Percentiles rank a stretch among this genome's conserved stretches.
Conservation (phyloP, 208 protist species). For the Trypanosoma congolense region DNA sequence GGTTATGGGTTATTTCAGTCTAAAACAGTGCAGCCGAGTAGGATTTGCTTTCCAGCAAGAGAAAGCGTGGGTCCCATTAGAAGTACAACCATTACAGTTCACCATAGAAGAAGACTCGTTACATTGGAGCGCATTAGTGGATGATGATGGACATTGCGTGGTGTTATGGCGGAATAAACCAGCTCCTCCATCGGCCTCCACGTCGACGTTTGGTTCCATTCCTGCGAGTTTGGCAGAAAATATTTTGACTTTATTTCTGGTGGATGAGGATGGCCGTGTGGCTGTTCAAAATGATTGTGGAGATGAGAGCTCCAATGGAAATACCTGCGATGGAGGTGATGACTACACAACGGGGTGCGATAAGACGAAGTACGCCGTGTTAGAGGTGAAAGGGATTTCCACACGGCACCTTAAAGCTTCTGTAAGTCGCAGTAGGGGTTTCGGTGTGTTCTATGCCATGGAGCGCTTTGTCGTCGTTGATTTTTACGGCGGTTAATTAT, state of each 20-base stretch:
- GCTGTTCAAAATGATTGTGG: slow-evolving; percentile 18
- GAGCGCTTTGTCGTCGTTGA: slow-evolving; percentile 68
- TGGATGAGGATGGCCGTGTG: slow-evolving; percentile 33
- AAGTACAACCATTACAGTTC: slow-evolving; percentile 12
- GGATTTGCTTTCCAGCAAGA: neutral
- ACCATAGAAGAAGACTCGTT: neutral
- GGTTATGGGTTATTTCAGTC: neutral
- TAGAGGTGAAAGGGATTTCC: slow-evolving; percentile 49
- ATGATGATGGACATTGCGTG: slow-evolving; percentile 39
- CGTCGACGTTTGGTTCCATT: neutral
- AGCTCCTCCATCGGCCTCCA: neutral
- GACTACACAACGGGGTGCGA: neutral
- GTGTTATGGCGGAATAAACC: slow-evolving; percentile 20
- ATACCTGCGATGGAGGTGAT: slow-evolving; percentile 1
- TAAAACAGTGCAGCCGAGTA: neutral
- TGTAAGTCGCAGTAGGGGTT: slow-evolving; percentile 55
- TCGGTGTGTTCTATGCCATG: slow-evolving; percentile 54
- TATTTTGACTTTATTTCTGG: slow-evolving; percentile 30
- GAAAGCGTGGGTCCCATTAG: slow-evolving; percentile 2
- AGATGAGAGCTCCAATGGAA: slow-evolving; percentile 24
- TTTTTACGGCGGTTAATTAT: slow-evolving; percentile 37
- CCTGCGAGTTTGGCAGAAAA: slow-evolving; percentile 4
- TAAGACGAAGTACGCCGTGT: slow-evolving; percentile 13
- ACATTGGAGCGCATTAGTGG: slow-evolving; percentile 29
- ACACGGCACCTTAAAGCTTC: slow-evolving; percentile 36